These are phyloP conservation scores for Fusarium longipes DNA, from an alignment of 2,329 filamentous ascomycete genomes.

Conservation along the genomic window DNA sequence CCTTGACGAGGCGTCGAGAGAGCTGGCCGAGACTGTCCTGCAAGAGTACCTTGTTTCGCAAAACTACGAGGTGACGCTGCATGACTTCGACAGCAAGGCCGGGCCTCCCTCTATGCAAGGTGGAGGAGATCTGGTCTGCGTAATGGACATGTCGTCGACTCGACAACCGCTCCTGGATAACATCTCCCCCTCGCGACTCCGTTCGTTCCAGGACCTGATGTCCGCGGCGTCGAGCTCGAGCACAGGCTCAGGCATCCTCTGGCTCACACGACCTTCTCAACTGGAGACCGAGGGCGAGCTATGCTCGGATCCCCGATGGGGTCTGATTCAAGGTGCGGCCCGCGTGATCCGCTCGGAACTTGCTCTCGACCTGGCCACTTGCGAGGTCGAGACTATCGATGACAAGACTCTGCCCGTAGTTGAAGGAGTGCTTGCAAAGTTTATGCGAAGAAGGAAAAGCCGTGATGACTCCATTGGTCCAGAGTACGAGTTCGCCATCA, in stretches of 20 bases:
- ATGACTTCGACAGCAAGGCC: slow-evolving; percentile 2
- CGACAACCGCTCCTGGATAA: slow-evolving; percentile 5
- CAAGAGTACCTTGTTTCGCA: slow-evolving; percentile 4
- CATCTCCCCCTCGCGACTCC: slow-evolving; percentile 5
- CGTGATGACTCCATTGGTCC: slow-evolving; percentile 5
- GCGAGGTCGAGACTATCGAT: slow-evolving; percentile 4
- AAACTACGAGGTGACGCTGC: slow-evolving; percentile 4
- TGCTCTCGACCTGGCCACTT: slow-evolving; percentile 3
- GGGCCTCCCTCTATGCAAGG: slow-evolving; percentile 3
- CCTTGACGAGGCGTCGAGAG: slow-evolving; percentile 4
- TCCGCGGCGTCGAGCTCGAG: slow-evolving; percentile 1
- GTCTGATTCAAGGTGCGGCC: slow-evolving; percentile 5
- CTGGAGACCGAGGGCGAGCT: slow-evolving; percentile 2
- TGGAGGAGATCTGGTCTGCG: slow-evolving; percentile 5
- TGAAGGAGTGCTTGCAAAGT: slow-evolving; percentile 9
- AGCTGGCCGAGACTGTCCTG: background rate
- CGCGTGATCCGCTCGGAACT: slow-evolving; percentile 7
- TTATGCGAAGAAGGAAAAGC: background rate
- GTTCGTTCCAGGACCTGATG: slow-evolving; percentile 7
- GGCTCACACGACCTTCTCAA: slow-evolving; percentile 7
- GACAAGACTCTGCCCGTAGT: background rate
- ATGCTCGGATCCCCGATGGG: slow-evolving; percentile 6
- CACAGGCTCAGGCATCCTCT: slow-evolving; percentile 6
- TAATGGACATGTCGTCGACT: slow-evolving; percentile 6
- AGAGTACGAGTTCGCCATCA: slow-evolving; percentile 13